Percentiles rank a stretch among this genome's conserved stretches.
Conservation (phyloP, 441 rosid genomes). For the Gossypium aridum region DNA sequence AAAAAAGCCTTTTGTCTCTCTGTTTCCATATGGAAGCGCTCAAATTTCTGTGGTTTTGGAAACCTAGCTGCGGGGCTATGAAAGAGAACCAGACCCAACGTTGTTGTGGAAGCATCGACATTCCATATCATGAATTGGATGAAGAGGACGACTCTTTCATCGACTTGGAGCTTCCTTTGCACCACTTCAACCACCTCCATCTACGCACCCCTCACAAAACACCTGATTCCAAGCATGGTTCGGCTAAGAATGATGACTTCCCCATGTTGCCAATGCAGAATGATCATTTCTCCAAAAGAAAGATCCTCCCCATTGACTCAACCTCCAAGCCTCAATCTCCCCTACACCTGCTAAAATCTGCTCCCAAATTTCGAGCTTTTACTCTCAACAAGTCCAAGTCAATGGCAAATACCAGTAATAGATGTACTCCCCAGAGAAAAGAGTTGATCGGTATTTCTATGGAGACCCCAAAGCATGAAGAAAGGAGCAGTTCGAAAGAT, state of each 20-base stretch:
- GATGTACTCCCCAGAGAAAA: constrained; percentile 17
- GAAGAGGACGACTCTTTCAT: constrained; percentile 87
- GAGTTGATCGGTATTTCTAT: constrained; percentile 8
- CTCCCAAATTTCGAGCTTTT: constrained; percentile 37
- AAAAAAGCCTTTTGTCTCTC: not conserved
- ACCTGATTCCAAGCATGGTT: constrained; percentile 14
- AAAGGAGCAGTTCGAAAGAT: constrained; percentile 18
- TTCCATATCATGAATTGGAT: constrained; percentile 27
- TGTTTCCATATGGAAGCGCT: constrained; percentile 51
- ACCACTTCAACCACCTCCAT: constrained; percentile 11
- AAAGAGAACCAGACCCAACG: constrained; percentile 13
- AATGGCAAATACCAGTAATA: constrained; percentile 2
- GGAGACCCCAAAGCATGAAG: constrained; percentile 13
- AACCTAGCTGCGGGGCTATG: constrained; percentile 15
- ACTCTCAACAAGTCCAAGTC: constrained; percentile 37
- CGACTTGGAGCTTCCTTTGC: constrained; percentile 67
- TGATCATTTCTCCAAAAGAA: constrained; percentile 43
- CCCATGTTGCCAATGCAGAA: constrained; percentile 22
- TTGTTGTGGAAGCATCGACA: constrained; percentile 18
- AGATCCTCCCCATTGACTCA: constrained; percentile 62
- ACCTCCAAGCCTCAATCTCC: constrained; percentile 41
- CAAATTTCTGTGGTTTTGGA: constrained; percentile 52
- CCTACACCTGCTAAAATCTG: constrained; percentile 31
- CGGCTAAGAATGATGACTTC: constrained; percentile 11
- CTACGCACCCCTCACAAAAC: not conserved